Percentiles rank a stretch among this genome's conserved stretches.
Evolutionary conservation across 2,329 filamentous ascomycete genomes (phyloP).

Genomic region (Fusarium avenaceum): DNA sequence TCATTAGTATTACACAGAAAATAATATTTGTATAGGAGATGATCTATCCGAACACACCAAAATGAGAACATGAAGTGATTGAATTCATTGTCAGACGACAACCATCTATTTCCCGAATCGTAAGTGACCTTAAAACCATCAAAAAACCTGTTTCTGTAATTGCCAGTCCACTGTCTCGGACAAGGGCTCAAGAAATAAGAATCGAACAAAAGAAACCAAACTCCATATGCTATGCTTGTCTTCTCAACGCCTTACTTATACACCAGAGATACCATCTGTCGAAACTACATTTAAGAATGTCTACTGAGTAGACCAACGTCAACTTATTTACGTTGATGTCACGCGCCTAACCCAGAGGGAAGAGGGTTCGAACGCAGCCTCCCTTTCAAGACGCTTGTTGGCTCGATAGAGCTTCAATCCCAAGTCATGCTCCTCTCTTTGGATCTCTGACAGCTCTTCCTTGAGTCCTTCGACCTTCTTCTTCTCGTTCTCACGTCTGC

Average conservation of each 20-base stretch:
- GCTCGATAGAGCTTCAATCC: conserved; percentile 80
- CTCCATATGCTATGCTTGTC: conserved; percentile 45
- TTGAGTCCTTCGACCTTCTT: conserved; percentile 75
- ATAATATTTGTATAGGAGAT: conserved; percentile 1
- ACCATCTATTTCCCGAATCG: conserved; percentile 27
- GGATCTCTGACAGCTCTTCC: conserved; percentile 77
- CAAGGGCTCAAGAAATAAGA: conserved; percentile 28
- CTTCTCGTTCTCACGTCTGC: conserved; percentile 69
- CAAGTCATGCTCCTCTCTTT: conserved; percentile 82
- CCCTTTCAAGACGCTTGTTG: conserved; percentile 80
- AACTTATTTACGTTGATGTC: conserved; percentile 73
- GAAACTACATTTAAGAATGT: conserved; percentile 20
- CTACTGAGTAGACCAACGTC: not conserved
- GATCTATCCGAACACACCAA: not conserved
- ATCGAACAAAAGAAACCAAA: conserved; percentile 31
- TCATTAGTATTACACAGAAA: conserved; percentile 12
- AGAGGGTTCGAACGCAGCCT: conserved; percentile 73
- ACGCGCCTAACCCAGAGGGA: conserved; percentile 84
- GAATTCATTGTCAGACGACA: conserved; percentile 13
- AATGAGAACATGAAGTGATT: conserved; percentile 4
- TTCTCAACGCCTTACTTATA: conserved; percentile 45
- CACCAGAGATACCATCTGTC: conserved; percentile 14
- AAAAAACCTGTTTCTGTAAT: conserved; percentile 32
- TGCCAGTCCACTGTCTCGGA: conserved; percentile 29
- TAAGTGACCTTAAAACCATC: conserved; percentile 22